Percentiles rank a stretch among this genome's conserved stretches.
Evolutionary conservation across 805 yeast species (phyloP).

Genomic region (Candida ipomoeae): DNA sequence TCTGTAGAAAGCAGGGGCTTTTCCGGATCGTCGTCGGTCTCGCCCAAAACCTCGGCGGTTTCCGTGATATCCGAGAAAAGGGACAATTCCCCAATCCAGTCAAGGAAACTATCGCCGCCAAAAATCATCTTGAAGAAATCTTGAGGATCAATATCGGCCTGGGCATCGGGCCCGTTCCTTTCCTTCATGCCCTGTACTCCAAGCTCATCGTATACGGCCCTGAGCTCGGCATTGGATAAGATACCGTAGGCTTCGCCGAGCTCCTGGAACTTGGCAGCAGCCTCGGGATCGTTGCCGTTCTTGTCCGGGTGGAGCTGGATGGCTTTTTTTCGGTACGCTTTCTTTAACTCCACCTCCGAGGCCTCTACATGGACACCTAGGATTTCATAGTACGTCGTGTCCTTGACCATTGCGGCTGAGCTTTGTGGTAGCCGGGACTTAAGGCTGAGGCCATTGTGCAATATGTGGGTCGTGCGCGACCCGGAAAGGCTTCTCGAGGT

Average conservation of each 20-base stretch:
- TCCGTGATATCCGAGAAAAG: conserved; percentile 71
- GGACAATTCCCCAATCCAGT: conserved; percentile 85
- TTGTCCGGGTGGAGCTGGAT: conserved; percentile 65
- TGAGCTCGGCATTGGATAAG: conserved; percentile 63
- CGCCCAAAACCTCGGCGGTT: conserved; percentile 45
- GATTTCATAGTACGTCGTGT: conserved; percentile 81
- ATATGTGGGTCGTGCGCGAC: not conserved
- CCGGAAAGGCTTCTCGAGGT: not conserved
- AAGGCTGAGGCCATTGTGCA: not conserved
- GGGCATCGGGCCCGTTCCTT: conserved; percentile 66
- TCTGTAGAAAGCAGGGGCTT: conserved; percentile 9
- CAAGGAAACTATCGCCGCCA: conserved; percentile 76
- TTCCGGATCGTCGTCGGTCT: conserved; percentile 35
- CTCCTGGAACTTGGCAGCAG: conserved; percentile 82
- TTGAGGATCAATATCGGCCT: conserved; percentile 67
- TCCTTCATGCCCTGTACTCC: conserved; percentile 64
- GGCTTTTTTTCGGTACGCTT: conserved; percentile 55
- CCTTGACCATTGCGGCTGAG: conserved; percentile 61
- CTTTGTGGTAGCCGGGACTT: not conserved
- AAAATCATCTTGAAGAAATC: conserved; percentile 82
- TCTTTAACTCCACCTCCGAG: conserved; percentile 76
- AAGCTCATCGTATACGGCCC: conserved; percentile 73
- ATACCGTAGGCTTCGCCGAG: conserved; percentile 68
- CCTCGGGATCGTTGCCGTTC: conserved; percentile 89
- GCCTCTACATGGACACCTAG: conserved; percentile 69